Evolutionary conservation across 306 rosid genomes (phyloP).

Genomic region (Vigna trinervia): DNA sequence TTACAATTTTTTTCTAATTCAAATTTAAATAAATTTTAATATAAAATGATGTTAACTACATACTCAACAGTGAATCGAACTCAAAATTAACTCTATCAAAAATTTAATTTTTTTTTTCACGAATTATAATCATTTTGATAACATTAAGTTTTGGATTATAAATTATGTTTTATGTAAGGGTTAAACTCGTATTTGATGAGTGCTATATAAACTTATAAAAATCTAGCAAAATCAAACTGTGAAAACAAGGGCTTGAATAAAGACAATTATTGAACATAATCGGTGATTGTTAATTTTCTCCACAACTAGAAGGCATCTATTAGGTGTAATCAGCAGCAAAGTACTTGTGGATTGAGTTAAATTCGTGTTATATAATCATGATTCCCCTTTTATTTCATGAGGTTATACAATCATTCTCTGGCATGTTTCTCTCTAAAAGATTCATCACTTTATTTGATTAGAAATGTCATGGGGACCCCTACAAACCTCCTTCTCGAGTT

Average conservation of each 20-base stretch:
- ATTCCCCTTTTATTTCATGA: constrained; percentile 30
- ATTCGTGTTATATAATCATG: constrained; percentile 39
- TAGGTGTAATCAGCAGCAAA: constrained; percentile 32
- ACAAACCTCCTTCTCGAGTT: constrained; percentile 40
- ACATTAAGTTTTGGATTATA: too few relatives aligned
- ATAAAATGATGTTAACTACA: too few relatives aligned
- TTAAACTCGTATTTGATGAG: too few relatives aligned
- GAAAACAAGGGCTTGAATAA: constrained; percentile 20
- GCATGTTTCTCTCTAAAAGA: constrained; percentile 27
- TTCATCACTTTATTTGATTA: constrained; percentile 12
- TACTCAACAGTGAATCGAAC: too few relatives aligned
- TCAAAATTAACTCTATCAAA: too few relatives aligned
- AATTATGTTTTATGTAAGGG: too few relatives aligned
- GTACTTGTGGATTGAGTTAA: constrained; percentile 35
- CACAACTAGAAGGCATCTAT: constrained; percentile 28
- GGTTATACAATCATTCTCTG: constrained; percentile 34
- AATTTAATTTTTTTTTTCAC: too few relatives aligned
- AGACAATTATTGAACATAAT: neutral
- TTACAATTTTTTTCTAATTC: too few relatives aligned
- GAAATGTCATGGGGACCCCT: constrained; percentile 29
- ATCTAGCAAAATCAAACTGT: neutral
- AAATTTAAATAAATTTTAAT: too few relatives aligned
- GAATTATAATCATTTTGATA: too few relatives aligned
- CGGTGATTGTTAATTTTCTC: constrained; percentile 21
- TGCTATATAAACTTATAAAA: neutral